phyloP scores from a whole-genome alignment of 2,329 filamentous ascomycete genomes.

The Endothia cerciana region DNA sequence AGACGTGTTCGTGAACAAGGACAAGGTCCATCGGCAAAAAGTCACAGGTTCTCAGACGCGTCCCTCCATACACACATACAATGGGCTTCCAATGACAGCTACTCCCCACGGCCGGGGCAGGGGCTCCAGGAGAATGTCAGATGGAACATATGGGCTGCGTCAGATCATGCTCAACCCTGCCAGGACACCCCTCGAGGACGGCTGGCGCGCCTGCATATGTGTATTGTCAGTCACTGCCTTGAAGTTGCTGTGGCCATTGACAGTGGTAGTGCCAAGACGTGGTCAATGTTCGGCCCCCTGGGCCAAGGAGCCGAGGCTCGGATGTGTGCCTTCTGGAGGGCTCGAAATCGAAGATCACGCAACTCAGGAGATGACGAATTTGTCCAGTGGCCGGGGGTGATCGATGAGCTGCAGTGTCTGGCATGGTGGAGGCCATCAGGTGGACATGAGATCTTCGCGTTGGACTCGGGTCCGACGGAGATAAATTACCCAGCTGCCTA shows the following conservation, averaged over 20 bases:
- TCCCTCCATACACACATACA: too few species aligned
- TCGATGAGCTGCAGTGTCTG: too few species aligned
- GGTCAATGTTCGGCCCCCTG: not conserved
- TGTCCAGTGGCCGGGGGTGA: too few species aligned
- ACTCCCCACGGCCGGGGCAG: not conserved
- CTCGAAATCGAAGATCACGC: slow-evolving; percentile 1
- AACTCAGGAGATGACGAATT: slow-evolving; percentile 1
- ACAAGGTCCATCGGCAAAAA: not conserved
- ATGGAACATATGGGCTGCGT: not conserved
- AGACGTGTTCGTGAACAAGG: not conserved
- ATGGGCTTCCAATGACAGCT: too few species aligned
- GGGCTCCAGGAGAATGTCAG: not conserved
- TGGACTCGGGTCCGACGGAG: slow-evolving; percentile 1
- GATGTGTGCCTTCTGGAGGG: not conserved
- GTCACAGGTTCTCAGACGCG: too few species aligned
- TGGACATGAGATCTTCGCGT: too few species aligned
- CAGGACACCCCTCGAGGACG: too few species aligned
- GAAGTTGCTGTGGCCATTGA: not conserved
- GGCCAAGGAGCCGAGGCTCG: too few species aligned
- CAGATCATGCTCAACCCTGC: not conserved
- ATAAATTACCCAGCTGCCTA: not conserved
- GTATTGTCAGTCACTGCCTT: slow-evolving; percentile 4
- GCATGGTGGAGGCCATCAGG: not conserved
- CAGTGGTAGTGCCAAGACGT: not conserved
- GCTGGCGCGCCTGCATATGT: not conserved